Evolutionary conservation across 2,329 filamentous ascomycete species (phyloP).

Genomic region (Alternaria dauci): DNA sequence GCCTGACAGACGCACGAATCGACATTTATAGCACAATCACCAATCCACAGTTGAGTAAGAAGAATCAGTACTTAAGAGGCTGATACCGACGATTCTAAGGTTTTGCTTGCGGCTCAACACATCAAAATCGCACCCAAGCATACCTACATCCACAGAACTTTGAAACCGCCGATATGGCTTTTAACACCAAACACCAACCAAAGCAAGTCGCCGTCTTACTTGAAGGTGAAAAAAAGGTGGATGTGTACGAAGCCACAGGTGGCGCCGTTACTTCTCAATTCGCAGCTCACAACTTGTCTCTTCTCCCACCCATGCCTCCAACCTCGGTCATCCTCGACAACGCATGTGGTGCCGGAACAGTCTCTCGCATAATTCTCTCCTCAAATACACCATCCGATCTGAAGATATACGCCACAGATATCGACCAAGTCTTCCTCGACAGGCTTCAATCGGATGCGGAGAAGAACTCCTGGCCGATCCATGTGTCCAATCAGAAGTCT

Average conservation of each 20-base stretch:
- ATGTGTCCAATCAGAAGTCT: slow-evolving; percentile 27
- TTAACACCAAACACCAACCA: slow-evolving; percentile 24
- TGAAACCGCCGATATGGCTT: slow-evolving; percentile 20
- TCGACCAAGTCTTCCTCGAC: slow-evolving; percentile 39
- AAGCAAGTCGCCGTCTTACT: slow-evolving; percentile 37
- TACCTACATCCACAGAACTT: background rate
- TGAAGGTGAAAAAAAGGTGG: slow-evolving; percentile 31
- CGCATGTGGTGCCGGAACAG: slow-evolving; percentile 44
- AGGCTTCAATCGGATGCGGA: slow-evolving; percentile 19
- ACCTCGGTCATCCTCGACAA: slow-evolving; percentile 48
- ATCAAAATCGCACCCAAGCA: background rate
- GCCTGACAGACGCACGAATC: background rate
- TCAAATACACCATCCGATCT: slow-evolving; percentile 13
- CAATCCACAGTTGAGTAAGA: background rate
- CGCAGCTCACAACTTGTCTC: slow-evolving; percentile 37
- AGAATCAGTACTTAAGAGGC: background rate
- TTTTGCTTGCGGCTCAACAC: background rate
- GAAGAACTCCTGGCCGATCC: slow-evolving; percentile 35
- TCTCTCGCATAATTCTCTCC: slow-evolving; percentile 35
- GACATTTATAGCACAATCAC: background rate
- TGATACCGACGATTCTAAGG: background rate
- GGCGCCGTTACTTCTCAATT: slow-evolving; percentile 39
- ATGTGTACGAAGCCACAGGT: slow-evolving; percentile 42
- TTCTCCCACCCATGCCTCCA: slow-evolving; percentile 35
- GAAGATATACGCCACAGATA: slow-evolving; percentile 44